Base-by-base conservation (phyloP, 306 rosid genomes). In the Phaseolus lunatus region DNA sequence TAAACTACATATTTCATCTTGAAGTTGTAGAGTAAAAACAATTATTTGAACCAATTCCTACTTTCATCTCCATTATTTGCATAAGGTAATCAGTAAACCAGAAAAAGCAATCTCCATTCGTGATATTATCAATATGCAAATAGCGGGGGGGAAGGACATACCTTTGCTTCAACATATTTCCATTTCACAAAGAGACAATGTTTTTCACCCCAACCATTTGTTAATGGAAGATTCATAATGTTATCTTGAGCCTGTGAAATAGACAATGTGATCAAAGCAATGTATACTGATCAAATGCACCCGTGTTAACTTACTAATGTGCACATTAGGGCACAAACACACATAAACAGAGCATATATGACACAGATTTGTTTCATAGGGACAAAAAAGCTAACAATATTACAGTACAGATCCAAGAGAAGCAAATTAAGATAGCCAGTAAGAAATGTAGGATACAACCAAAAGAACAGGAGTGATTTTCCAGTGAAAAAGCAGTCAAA, bases 181-280 rank as follows among this genome's bases (percentile, higher is more conserved):
- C 98, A 92, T 84, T 92, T 95, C 77, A 95, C 97, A 74, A 71
- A 88, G 77, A 82, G 88, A 43, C 67, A 79, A 82, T 95, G 98
- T 75, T 95, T 95, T 85, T 95, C 98, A 45, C 98, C 98, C 98
- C 97, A 95, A 52, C 97, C 97, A 85, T 95, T 95, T 29, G 92
- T 13, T 74, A 95, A 76, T 15, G 97, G 93, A 82, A 92, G 96
- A 84, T 92, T 95, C 96, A 87, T 95, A 75, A 95, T 86, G 88
- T 95, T 95, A 84, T 95, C 98, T 85, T 94, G 98, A 76, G 98
- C 96, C 98, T 94, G 90, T 68, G 83, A 82, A 82, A 65, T 45
- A 37, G 83, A 35, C 47, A 67, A 33, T 16, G 65, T 10, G 78
- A 72, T 23, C 62, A 65, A 66, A 72, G 50, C 35, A 68, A 79